Base-by-base conservation (phyloP, 345 rosid species). In the Heritiera littoralis region DNA sequence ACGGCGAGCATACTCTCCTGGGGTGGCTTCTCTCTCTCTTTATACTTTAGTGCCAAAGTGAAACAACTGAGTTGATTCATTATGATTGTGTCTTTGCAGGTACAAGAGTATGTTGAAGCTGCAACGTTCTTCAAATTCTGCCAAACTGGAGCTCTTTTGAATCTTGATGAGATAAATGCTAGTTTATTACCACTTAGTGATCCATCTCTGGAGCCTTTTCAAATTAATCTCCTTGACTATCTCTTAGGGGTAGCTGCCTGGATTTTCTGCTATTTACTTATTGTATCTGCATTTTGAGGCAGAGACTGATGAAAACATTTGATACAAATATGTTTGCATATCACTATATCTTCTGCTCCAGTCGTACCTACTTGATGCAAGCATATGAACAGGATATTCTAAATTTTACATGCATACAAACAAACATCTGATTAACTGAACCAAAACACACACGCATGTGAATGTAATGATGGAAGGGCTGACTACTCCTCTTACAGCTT, bases 31-130 rank as follows among this genome's bases (percentile, higher is more conserved):
- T 73, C 69, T 78, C 4, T 77, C 63, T 78, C 14, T 67, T 59
- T 63, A 6, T 65, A 23, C 54, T 14, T 40, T 55, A 15, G 69
- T 72, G 61, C 46, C 65, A 10, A 56, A 28, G 43, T 10, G 38
- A 35, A 58, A 54, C 75, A 71, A 10, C 74, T 59, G 7, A 49
- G 59, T 68, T 76, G 48, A 56, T 66, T 61, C 10, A 9, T 45
- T 35, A 55, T 75, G 15, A 11, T 75, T 75, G 78, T 52, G 54
- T 40, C 45, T 73, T 87, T 85, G 81, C 85, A 96, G 98, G 90
- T 96, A 67, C 98, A 96, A 81, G 99, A 96, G 72, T 96, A 90
- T 58, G 89, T 96, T 82, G 99, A 96, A 84, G 99, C 99, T 71
- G 99, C 97, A 74, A 86, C 98, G 3, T 91, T 96, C 83, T 96